phyloP scores from a whole-genome alignment of 1,284 basidiomycete genomes.

The Microbotryum violaceum region DNA sequence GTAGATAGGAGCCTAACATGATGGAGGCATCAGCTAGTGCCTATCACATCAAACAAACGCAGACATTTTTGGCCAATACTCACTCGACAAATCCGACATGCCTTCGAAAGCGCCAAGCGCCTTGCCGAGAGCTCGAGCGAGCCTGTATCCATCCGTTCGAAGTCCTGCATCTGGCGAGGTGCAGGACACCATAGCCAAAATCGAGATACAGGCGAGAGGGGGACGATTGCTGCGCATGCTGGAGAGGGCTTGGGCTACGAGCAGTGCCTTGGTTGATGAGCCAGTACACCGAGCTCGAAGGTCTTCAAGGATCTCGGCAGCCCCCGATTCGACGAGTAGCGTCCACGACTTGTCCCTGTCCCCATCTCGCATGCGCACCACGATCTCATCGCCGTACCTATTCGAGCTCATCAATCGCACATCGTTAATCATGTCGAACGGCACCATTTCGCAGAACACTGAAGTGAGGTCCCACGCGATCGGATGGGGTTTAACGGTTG shows the following conservation, averaged over 20 bases:
- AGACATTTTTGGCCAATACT: neutral
- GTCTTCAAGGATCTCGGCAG: too few relatives aligned
- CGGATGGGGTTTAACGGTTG: conserved; percentile 40
- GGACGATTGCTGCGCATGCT: too few relatives aligned
- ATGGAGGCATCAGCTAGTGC: conserved; percentile 42
- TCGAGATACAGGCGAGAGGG: too few relatives aligned
- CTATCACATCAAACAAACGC: too few relatives aligned
- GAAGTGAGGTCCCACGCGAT: conserved; percentile 24
- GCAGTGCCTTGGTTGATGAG: too few relatives aligned
- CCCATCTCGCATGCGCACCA: conserved; percentile 49
- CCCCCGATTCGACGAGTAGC: too few relatives aligned
- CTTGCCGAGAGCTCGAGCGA: conserved; percentile 63
- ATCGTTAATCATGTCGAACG: conserved; percentile 50
- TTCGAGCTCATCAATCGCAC: neutral
- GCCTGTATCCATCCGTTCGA: conserved; percentile 65
- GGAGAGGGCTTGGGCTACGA: too few relatives aligned
- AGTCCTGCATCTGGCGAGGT: conserved; percentile 64
- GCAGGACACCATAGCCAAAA: neutral
- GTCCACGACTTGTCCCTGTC: too few relatives aligned
- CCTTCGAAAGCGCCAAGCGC: conserved; percentile 69
- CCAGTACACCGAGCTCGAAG: too few relatives aligned
- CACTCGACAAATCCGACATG: conserved; percentile 35
- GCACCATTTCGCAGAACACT: conserved; percentile 38
- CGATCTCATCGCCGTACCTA: conserved; percentile 3
- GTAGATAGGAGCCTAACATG: conserved; percentile 57